Evolutionary conservation across 495 filamentous ascomycete species (phyloP), one percentile per base, ranked within the genome.

Genomic region (Zalerion maritima): DNA sequence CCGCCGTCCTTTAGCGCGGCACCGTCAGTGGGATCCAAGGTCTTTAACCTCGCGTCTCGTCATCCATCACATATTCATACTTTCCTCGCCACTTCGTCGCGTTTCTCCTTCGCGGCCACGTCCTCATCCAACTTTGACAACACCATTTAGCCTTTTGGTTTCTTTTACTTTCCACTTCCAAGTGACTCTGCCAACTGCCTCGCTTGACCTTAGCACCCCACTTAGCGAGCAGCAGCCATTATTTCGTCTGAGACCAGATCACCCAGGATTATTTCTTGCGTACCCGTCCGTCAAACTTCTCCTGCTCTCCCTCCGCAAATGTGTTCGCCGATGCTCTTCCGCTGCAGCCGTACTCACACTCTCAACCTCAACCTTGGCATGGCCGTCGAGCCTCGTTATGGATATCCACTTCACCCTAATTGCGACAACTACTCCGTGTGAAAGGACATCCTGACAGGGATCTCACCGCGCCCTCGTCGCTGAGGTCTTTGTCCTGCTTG

Each of bases 341-440:
- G 30, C 27, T 31, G 32, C 26, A 31, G 36, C 32, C 28, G 32
- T 32, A 41, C 34, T 31, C 30, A 42, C 42, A 32, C 32, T 23
- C 34, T 23, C 26, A 18, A 29, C 34, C 28, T 37, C 15, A 35
- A 26, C 31, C 24, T 19, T 18, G 20, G 29, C 21, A 21, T 31
- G 20, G 41, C 41, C 24, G 34, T 29, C 28, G 23, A 28, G 36
- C 43, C 45, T 27, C 41, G 31, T 22, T 50, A 50, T 50, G 47
- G 47, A 44, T 43, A 38, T 40, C 47, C 41, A 23, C 34, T 36
- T 32, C 34, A 41, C 36, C 34, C 31, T 37, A 32, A 32, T 21
- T 25, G 18, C 29, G 38, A 33, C 24, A 35, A 35, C 35, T 38
- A 50, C 34, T 50, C 39, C 37, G 47, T 50, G 47, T 50, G 47